phyloP scores from a whole-genome alignment of 805 yeast species.

The Clavispora vitiphila region DNA sequence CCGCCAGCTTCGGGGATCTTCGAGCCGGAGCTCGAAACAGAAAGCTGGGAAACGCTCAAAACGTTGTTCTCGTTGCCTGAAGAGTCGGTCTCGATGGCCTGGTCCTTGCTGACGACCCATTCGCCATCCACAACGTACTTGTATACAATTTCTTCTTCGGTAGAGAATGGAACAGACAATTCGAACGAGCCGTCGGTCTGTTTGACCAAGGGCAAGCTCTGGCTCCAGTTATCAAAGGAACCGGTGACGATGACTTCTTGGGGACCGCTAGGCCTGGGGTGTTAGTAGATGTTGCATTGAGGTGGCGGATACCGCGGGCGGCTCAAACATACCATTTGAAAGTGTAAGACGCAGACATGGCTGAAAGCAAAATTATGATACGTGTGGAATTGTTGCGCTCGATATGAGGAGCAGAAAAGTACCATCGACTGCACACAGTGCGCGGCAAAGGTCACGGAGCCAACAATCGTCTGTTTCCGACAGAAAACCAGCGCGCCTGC shows the following conservation, averaged over 20 bases:
- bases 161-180: constrained; percentile 50
- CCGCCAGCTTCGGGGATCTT: constrained; percentile 16
- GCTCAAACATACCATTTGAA: constrained; percentile 38
- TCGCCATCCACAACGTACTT: constrained; percentile 69
- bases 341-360: constrained; percentile 31
- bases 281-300: constrained; percentile 27
- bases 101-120: constrained; percentile 45
- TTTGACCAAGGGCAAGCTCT: constrained; percentile 55
- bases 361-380: neutral
- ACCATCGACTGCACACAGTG: neutral
- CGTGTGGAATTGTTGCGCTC: neutral
- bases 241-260: constrained; percentile 63
- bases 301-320: too few relatives aligned
- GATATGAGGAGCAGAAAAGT: neutral
- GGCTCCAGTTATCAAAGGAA: constrained; percentile 46
- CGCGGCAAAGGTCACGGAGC: neutral
- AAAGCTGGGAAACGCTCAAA: constrained; percentile 34
- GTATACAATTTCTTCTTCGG: constrained; percentile 41
- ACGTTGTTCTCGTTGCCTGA: constrained; percentile 51
- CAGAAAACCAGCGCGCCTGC: neutral
- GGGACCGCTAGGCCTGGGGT: constrained; percentile 40
- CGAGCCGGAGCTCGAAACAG: constrained; percentile 8
- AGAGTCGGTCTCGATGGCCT: constrained; percentile 42
- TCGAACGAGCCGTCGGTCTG: constrained; percentile 57
- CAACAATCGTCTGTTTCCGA: neutral